Evolutionary conservation across 1,284 basidiomycete genomes (phyloP), one percentile per base, ranked within the genome.

Genomic region (Boletus nobilissimus): DNA sequence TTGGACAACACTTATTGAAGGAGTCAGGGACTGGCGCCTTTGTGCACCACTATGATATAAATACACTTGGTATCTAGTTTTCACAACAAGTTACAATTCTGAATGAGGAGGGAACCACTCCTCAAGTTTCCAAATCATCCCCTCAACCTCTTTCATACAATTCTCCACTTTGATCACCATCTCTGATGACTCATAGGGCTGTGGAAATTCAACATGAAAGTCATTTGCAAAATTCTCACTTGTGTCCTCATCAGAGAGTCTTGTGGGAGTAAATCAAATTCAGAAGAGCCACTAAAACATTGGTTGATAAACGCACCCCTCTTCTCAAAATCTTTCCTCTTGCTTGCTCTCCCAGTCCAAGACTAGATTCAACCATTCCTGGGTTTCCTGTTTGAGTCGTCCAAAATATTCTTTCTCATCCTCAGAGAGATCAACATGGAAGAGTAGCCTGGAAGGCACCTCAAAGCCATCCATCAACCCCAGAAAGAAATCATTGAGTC

Each of bases 401-500:
- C 75, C 72, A 51, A 87, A 77, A 36, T 77, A 77, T 51, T 73
- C 70, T 40, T 78, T 79, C 76, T 88, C 86, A 22, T 82, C 80
- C 10, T 82, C 77, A 10, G 83, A 84, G 36, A 89, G 84, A 74
- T 82, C 82, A 24, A 74, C 67, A 57, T 86, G 85, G 63, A 87
- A 86, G 32, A 84, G 80, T 40, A 83, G 77, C 34, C 83, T 80
- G 5, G 86, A 85, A 19, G 82, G 76, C 40, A 62, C 62, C 26
- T 79, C 40, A 9, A 73, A 66, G 29, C 78, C 79, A n/a, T 81
- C 73, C 24, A 86, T 80, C 19, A 87, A 83, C 29, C 84, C 84
- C 10, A 87, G 87, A 75, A 89, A 87, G 79, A 89, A 88, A 78
- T 89, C 85, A 39, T 88, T 86, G 74, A 90, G 86, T 11, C 84